These are phyloP conservation scores for Pelargonium nanum DNA, from an alignment of 345 rosid species.

Conservation along the genomic window DNA sequence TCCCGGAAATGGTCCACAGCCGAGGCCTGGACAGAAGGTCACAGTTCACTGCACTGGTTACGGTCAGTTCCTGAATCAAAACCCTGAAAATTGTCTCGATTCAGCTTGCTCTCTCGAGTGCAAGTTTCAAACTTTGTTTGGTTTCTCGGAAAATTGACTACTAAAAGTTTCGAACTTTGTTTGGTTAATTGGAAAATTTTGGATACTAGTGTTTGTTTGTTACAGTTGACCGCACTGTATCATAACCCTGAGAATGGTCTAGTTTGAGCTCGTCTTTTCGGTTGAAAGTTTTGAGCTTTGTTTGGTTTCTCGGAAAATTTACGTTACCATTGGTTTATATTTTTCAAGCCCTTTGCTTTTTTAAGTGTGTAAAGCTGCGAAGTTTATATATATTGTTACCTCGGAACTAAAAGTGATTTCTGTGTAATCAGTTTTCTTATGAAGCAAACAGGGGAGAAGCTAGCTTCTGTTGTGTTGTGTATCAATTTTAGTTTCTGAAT, in stretches of 20 bases:
- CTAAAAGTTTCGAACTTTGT: neutral
- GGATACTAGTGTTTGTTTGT: too few relatives aligned
- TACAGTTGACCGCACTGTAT: conserved; percentile 39
- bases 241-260: neutral
- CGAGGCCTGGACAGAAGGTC: conserved; percentile 27
- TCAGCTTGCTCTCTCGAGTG: neutral
- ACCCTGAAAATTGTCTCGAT: neutral
- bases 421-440: too few relatives aligned
- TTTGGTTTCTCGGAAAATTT: too few relatives aligned
- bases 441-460: too few relatives aligned
- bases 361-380: neutral
- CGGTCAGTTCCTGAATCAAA: conserved; percentile 10
- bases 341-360: neutral
- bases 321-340: too few relatives aligned
- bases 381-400: too few relatives aligned
- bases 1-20: conserved; percentile 31
- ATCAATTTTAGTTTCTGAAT: too few relatives aligned
- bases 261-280: neutral
- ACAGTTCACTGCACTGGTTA: conserved; percentile 42
- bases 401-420: too few relatives aligned
- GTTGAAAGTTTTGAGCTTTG: neutral
- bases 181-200: too few relatives aligned
- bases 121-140: neutral
- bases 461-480: too few relatives aligned
- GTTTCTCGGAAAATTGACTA: too few relatives aligned